Evolutionary conservation across 2,329 filamentous ascomycete species (phyloP), one percentile per base, ranked within the genome.

Genomic region (Alternaria infectoria): DNA sequence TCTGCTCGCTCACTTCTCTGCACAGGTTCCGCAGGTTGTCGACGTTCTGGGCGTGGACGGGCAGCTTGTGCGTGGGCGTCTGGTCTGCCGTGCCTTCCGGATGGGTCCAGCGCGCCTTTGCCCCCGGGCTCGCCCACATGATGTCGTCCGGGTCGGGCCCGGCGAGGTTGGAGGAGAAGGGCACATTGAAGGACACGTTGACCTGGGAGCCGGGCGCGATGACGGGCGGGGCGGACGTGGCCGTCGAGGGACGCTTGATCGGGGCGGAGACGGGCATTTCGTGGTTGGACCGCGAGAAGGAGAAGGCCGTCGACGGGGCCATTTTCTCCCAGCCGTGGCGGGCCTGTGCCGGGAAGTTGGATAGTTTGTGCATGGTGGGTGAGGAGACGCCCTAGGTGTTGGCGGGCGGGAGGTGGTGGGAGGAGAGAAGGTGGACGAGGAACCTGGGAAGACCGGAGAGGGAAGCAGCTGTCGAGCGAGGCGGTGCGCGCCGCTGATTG

Each of bases 111-210:
- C 93, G 90, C 70, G 95, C 88, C 69, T 97, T 90, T 64, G 95
- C 94, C 72, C 93, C 92, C 61, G 90, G 89, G 68, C 92, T 97
- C 68, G 95, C 93, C 82, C 97, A 95, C 65, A 98, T 88, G 74
- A 99, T 93, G 81, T 98, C 94, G 81, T 97, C 93, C 71, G 91
- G 91, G 76, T 98, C 93, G 68, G 96, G 96, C 32, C 96, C 96
- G 67, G 92, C 88, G 65, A 99, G 89, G 75, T 95, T 95, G 68
- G 93, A 97, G 72, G 93, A 90, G 82, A 98, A 97, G 65, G 96
- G 96, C 52, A 99, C 91, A 79, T 97, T 98, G 89, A 99, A 98
- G 69, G 93, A 95, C 80, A 97, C 91, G 81, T 96, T 93, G 81
- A 98, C 92, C 69, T 89, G 89, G 56, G 90, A 86, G 79, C 95